Percentiles rank a stretch among this genome's conserved stretches.
Conservation (phyloP, 306 rosid species). For the Lotus japonicus region DNA sequence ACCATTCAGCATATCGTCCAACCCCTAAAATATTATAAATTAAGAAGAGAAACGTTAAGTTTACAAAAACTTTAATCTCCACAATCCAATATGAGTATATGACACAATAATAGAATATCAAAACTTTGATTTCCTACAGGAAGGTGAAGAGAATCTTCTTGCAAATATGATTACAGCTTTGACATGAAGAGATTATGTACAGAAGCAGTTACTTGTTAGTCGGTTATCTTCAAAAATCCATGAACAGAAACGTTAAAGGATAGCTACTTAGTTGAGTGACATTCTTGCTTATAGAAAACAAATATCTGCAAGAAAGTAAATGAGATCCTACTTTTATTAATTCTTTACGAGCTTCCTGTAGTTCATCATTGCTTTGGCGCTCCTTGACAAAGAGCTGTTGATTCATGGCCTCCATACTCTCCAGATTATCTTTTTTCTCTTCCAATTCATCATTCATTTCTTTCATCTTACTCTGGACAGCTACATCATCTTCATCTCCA, state of each 20-base stretch:
- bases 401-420: slow-evolving; percentile 43
- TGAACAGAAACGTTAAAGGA: background rate
- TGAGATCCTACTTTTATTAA: slow-evolving; percentile 41
- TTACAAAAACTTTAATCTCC: slow-evolving; percentile 12
- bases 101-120: background rate
- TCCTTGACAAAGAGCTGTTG: slow-evolving; percentile 59
- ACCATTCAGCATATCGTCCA: slow-evolving; percentile 35
- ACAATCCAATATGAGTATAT: background rate
- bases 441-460: slow-evolving; percentile 62
- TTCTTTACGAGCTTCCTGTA: slow-evolving; percentile 84
- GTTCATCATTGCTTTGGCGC: slow-evolving; percentile 91
- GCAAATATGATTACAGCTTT: background rate
- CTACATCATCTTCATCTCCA: slow-evolving; percentile 82
- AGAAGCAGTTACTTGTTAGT: background rate
- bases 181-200: background rate
- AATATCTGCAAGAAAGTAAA: background rate
- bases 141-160: slow-evolving; percentile 9
- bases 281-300: background rate
- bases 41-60: background rate
- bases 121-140: background rate
- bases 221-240: slow-evolving; percentile 7
- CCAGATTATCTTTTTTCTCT: slow-evolving; percentile 51
- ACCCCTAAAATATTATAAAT: slow-evolving; percentile 44
- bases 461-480: slow-evolving; percentile 67
- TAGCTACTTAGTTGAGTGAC: background rate